phyloP scores from a whole-genome alignment of 2,329 filamentous ascomycete genomes.

The Aschersonia sp. region DNA sequence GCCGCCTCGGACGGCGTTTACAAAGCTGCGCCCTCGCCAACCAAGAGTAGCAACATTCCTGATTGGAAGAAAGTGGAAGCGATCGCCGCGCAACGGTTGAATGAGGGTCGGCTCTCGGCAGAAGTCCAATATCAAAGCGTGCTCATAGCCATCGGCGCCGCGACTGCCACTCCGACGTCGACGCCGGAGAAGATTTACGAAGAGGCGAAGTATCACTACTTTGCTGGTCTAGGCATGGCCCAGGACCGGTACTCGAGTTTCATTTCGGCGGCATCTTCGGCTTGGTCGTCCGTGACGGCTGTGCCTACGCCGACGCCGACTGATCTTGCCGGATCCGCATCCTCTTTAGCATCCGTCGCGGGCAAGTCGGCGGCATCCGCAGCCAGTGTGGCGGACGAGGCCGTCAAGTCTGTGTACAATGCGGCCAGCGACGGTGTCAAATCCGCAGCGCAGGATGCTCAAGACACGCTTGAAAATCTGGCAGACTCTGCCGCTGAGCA shows the following conservation, averaged over 20 bases:
- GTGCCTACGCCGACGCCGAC: constrained; percentile 49
- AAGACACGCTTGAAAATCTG: constrained; percentile 22
- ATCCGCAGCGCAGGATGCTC: constrained; percentile 22
- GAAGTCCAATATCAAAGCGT: constrained; percentile 57
- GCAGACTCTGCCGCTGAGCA: constrained; percentile 30
- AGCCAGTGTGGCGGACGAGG: constrained; percentile 32
- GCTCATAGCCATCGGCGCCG: constrained; percentile 49
- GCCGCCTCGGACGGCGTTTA: constrained; percentile 35
- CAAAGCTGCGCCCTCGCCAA: constrained; percentile 30
- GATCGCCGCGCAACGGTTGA: constrained; percentile 55
- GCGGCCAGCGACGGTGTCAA: constrained; percentile 26
- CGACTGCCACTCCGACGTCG: constrained; percentile 34
- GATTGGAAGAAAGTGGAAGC: constrained; percentile 40
- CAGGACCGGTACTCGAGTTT: constrained; percentile 71
- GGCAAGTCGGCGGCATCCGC: constrained; percentile 28
- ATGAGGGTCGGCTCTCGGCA: constrained; percentile 56
- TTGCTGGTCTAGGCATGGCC: constrained; percentile 63
- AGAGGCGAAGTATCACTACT: constrained; percentile 54
- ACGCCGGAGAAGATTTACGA: constrained; percentile 42
- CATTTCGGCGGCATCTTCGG: constrained; percentile 54
- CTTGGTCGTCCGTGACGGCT: constrained; percentile 44
- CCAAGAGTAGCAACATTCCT: constrained; percentile 23
- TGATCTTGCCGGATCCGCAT: constrained; percentile 29
- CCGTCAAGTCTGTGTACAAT: constrained; percentile 35
- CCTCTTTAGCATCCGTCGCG: constrained; percentile 34